Base-by-base conservation (phyloP, 2,329 filamentous ascomycete genomes). In the Fusarium sororula region DNA sequence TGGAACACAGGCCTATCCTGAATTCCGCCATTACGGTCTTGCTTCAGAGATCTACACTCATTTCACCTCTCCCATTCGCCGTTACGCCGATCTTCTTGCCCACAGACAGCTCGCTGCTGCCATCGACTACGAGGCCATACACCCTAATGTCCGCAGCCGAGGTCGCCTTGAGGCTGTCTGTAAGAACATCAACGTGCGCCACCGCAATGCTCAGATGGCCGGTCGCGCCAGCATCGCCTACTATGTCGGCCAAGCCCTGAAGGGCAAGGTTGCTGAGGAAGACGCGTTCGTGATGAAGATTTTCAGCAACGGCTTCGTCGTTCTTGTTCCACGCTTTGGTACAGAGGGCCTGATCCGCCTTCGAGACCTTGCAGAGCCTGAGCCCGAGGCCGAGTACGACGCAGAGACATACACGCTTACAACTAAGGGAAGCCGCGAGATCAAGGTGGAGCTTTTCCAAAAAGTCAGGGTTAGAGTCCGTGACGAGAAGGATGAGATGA, bases 41-140 rank as follows among this genome's bases (percentile, higher is more conserved):
- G 97, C 97, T 1, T 95, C 93, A 7, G 94, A 97, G 79, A 99
- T 99, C 81, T 99, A 99, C 86, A 99, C 96, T 5, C 96, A 99
- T 83, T 99, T 99, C 84, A 99, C 96, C 1, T 97, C 94, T 7
- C 97, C 96, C 7, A 99, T 99, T 81, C 93, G 96, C 67, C 94
- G 97, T 37, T 99, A 99, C 81, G 96, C 96, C n/a, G 96, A 99
- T 85, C 89, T 99, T 6, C 91, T 98, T 63, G 96, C 94, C 10
- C 96, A 99, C 83, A 90, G 96, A 20, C 96, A 99, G 85, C 91
- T 99, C 59, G 96, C 96, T 1, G 96, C 96, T 15, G 95, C 96
- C 37, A 98, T 99, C 79, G 94, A 93, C 67, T 98, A 98, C 85
- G 95, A 95, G 85, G 87, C 92, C 44, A 88, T 96, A n/a, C 93